These are phyloP conservation scores for Pythium folliculosum DNA, from an alignment of 352 stramenopile species.

Conservation along the genomic window DNA sequence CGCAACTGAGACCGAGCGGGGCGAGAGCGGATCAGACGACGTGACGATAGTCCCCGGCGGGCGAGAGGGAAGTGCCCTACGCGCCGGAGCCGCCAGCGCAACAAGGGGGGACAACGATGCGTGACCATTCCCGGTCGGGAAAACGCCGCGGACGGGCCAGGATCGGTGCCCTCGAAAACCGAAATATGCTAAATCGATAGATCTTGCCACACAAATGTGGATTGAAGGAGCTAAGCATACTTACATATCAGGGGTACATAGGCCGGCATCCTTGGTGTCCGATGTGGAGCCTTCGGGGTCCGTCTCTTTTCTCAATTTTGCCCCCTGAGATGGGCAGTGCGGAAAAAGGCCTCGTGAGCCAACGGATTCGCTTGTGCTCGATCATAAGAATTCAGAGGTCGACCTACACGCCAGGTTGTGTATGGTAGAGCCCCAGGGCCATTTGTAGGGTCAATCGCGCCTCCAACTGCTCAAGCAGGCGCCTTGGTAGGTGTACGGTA, in stretches of 20 bases:
- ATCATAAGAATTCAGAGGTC: too few relatives aligned
- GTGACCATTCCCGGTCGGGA: not conserved
- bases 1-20: too few relatives aligned
- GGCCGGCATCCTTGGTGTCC: conserved; percentile 13
- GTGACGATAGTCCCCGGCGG: not conserved
- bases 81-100: not conserved
- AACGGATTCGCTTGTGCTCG: too few relatives aligned
- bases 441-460: too few relatives aligned
- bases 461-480: too few relatives aligned
- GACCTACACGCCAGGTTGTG: too few relatives aligned
- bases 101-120: not conserved
- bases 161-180: not conserved
- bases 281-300: not conserved
- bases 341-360: too few relatives aligned
- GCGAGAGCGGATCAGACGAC: not conserved
- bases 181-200: not conserved
- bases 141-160: not conserved
- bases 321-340: not conserved
- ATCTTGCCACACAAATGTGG: not conserved
- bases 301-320: not conserved
- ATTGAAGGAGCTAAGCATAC: too few relatives aligned
- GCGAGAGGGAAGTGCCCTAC: not conserved
- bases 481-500: too few relatives aligned
- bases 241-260: not conserved
- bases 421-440: too few relatives aligned